Evolutionary conservation across 2,329 filamentous ascomycete genomes (phyloP).

Genomic region (Atkinsonella hypoxylon): DNA sequence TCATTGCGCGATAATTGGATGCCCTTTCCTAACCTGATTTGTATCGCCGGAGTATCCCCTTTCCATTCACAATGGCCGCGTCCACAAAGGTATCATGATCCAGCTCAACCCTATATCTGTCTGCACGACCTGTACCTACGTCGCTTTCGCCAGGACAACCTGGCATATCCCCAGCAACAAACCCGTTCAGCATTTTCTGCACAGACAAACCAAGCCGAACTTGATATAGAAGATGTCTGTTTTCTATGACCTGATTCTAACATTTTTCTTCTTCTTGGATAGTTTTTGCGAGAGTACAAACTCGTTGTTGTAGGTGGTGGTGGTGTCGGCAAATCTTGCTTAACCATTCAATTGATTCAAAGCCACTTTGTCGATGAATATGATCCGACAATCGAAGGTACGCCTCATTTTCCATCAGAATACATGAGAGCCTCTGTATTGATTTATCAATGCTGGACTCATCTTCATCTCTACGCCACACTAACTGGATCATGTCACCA

Average conservation of each 20-base stretch:
- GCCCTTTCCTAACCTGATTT: neutral
- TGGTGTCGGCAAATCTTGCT: slow-evolving; percentile 97
- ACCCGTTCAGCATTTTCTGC: neutral
- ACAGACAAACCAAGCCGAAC: neutral
- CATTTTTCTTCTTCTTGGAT: slow-evolving; percentile 4
- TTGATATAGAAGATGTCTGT: no score
- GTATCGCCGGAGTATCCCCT: neutral
- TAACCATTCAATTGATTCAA: slow-evolving; percentile 93
- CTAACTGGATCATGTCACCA: slow-evolving; percentile 28
- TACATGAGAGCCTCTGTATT: neutral
- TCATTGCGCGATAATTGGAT: slow-evolving; percentile 6
- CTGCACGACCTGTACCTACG: neutral
- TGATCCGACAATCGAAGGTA: slow-evolving; percentile 97
- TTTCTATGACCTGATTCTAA: no score
- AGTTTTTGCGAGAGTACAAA: slow-evolving; percentile 90
- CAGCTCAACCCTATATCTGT: neutral
- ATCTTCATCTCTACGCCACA: neutral
- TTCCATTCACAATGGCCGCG: slow-evolving; percentile 20
- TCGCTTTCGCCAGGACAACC: neutral
- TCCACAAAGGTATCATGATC: slow-evolving; percentile 22
- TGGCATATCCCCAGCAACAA: neutral
- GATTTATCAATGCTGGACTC: neutral
- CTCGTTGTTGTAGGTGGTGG: slow-evolving; percentile 94
- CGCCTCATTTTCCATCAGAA: neutral
- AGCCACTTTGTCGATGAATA: slow-evolving; percentile 99